Percentiles rank a stretch among this genome's conserved stretches.
phyloP scores from a whole-genome alignment of 371 early-diverging fungal species.

The Mucor piriformis region DNA sequence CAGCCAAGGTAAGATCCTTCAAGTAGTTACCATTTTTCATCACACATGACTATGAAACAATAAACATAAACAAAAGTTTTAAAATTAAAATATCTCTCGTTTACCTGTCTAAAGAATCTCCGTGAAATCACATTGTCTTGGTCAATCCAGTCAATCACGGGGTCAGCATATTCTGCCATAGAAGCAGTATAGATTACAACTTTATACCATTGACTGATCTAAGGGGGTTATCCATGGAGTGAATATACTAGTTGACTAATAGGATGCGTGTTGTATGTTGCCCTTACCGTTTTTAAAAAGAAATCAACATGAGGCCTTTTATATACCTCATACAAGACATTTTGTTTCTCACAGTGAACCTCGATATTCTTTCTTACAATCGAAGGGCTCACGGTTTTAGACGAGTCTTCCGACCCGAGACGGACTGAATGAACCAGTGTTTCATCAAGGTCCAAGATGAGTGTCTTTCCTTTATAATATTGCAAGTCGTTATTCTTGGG shows the following conservation, averaged over 20 bases:
- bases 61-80: neutral
- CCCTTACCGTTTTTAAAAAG: slow-evolving; percentile 86
- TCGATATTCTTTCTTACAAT: slow-evolving; percentile 68
- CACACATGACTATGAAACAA: slow-evolving; percentile 62
- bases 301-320: slow-evolving; percentile 96
- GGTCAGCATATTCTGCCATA: slow-evolving; percentile 97
- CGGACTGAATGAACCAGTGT: slow-evolving; percentile 90
- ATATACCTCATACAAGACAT: slow-evolving; percentile 92
- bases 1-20: slow-evolving; percentile 85
- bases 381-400: slow-evolving; percentile 30
- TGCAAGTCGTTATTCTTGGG: slow-evolving; percentile 16
- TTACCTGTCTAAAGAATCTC: slow-evolving; percentile 86
- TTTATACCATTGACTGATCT: slow-evolving; percentile 51
- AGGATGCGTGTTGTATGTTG: no score
- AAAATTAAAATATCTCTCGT: neutral
- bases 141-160: slow-evolving; percentile 96
- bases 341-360: slow-evolving; percentile 88
- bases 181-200: slow-evolving; percentile 98
- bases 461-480: slow-evolving; percentile 71
- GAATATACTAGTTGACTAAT: no score
- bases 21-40: slow-evolving; percentile 78
- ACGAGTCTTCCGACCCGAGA: slow-evolving; percentile 32
- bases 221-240: no score
- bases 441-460: slow-evolving; percentile 97
- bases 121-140: slow-evolving; percentile 76